phyloP scores from a whole-genome alignment of 768 basidiomycete genomes.

The Kwoniella heveanensis region DNA sequence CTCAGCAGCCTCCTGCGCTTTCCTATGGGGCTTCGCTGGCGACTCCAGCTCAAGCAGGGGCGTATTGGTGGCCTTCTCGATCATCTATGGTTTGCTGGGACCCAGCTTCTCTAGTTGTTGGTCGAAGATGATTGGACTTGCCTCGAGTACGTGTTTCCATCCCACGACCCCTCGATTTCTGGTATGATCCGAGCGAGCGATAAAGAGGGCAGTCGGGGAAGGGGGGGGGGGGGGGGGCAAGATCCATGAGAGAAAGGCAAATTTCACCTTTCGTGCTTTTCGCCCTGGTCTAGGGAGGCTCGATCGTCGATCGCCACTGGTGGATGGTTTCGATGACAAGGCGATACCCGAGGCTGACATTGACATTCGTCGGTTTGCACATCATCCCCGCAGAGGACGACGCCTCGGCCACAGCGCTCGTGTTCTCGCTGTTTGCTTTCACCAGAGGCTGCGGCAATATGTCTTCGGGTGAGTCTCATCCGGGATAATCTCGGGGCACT shows the following conservation, averaged over 20 bases:
- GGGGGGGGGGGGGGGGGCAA: too few species aligned
- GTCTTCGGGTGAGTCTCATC: constrained; percentile 33
- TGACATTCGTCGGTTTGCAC: too few species aligned
- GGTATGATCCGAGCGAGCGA: too few species aligned
- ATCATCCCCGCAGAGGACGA: constrained; percentile 37
- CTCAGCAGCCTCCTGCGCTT: constrained; percentile 39
- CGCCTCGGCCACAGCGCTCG: constrained; percentile 27
- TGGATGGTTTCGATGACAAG: too few species aligned
- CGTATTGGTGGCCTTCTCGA: constrained; percentile 37
- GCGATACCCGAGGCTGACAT: too few species aligned
- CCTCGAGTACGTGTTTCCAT: constrained; percentile 35
- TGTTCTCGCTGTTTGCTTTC: constrained; percentile 50
- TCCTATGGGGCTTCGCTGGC: constrained; percentile 52
- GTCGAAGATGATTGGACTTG: constrained; percentile 45
- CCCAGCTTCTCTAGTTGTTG: constrained; percentile 46
- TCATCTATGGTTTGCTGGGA: constrained; percentile 44
- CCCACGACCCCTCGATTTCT: neutral
- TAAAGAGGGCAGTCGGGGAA: too few species aligned
- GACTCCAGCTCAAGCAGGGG: constrained; percentile 14
- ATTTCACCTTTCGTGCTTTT: too few species aligned
- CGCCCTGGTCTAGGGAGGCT: too few species aligned
- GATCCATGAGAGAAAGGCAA: too few species aligned
- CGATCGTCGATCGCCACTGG: too few species aligned
- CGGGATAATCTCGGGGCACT: neutral
- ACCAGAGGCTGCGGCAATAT: constrained; percentile 48